phyloP scores from a whole-genome alignment of 2,329 filamentous ascomycete genomes.

The Lecanicillium sp. region DNA sequence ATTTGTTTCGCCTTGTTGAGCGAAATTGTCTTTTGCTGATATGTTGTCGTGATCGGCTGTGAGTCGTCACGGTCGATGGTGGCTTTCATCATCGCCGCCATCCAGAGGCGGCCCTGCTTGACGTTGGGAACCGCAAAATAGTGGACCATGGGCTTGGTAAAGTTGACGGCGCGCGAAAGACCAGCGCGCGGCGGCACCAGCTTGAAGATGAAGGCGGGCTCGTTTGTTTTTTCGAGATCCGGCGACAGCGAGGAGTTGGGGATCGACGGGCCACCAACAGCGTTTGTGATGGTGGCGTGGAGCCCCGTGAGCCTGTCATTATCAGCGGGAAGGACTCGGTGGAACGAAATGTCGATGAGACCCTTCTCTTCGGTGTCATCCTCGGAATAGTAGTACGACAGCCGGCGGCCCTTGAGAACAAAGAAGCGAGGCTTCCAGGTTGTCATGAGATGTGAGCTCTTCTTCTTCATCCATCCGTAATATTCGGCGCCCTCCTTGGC shows the following conservation, averaged over 20 bases:
- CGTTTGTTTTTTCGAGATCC: slow-evolving; percentile 31
- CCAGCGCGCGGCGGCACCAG: slow-evolving; percentile 85
- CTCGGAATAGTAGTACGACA: slow-evolving; percentile 96
- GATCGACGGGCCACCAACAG: slow-evolving; percentile 44
- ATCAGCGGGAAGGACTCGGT: slow-evolving; percentile 91
- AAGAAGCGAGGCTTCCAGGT: slow-evolving; percentile 98
- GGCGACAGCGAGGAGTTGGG: slow-evolving; percentile 53
- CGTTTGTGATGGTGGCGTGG: slow-evolving; percentile 86
- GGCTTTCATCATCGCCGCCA: slow-evolving; percentile 97
- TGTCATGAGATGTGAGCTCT: slow-evolving; percentile 90
- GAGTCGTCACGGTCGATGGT: slow-evolving; percentile 90
- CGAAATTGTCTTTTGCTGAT: slow-evolving; percentile 95
- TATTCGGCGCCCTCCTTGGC: slow-evolving; percentile 86
- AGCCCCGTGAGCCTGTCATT: slow-evolving; percentile 85
- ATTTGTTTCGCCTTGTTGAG: slow-evolving; percentile 81
- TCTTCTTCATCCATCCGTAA: slow-evolving; percentile 99
- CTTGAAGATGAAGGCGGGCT: slow-evolving; percentile 95
- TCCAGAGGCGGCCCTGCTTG: slow-evolving; percentile 86
- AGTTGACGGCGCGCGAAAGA: slow-evolving; percentile 85
- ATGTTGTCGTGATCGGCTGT: slow-evolving; percentile 78
- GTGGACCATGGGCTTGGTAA: slow-evolving; percentile 94
- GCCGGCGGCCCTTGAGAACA: slow-evolving; percentile 79
- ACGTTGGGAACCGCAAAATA: slow-evolving; percentile 95
- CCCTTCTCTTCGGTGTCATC: slow-evolving; percentile 89
- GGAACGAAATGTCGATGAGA: slow-evolving; percentile 94